phyloP scores from a whole-genome alignment of 768 basidiomycete genomes.

The Rhizopogon vulgaris region DNA sequence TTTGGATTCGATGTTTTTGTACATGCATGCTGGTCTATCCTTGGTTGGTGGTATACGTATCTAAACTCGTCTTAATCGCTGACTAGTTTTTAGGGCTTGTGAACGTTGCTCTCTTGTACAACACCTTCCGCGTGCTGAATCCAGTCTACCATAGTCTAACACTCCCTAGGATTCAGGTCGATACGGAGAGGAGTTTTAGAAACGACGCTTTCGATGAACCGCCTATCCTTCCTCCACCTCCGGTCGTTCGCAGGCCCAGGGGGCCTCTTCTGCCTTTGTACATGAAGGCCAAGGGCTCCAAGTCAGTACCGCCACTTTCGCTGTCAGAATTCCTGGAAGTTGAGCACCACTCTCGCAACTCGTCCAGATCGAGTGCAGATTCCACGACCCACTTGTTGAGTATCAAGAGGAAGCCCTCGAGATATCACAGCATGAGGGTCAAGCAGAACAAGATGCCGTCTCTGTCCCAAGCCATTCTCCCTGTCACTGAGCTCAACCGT shows the following conservation, averaged over 20 bases:
- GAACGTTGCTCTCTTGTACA: constrained; percentile 62
- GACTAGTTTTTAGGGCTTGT: constrained; percentile 41
- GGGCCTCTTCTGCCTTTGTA: constrained; percentile 1
- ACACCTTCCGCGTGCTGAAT: constrained; percentile 58
- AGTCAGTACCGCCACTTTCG: neutral
- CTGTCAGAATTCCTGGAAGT: neutral
- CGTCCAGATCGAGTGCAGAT: constrained; percentile 13
- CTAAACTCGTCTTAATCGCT: neutral
- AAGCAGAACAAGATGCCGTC: neutral
- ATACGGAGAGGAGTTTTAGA: constrained; percentile 17
- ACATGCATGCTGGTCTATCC: constrained; percentile 42
- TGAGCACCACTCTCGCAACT: constrained; percentile 7
- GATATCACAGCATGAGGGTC: constrained; percentile 3
- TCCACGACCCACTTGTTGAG: constrained; percentile 11
- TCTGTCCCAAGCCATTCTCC: neutral
- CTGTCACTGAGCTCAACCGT: constrained; percentile 7
- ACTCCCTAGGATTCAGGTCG: constrained; percentile 2
- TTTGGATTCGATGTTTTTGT: constrained; percentile 44
- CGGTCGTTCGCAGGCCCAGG: neutral
- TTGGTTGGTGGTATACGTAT: constrained; percentile 36
- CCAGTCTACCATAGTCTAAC: constrained; percentile 38
- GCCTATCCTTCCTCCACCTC: constrained; percentile 8
- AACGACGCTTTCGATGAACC: constrained; percentile 18
- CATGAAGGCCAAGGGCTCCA: neutral
- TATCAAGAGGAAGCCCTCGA: constrained; percentile 6